These are phyloP conservation scores for Ustilago cynodontis DNA, from an alignment of 1,284 basidiomycete genomes.

Conservation along the genomic window DNA sequence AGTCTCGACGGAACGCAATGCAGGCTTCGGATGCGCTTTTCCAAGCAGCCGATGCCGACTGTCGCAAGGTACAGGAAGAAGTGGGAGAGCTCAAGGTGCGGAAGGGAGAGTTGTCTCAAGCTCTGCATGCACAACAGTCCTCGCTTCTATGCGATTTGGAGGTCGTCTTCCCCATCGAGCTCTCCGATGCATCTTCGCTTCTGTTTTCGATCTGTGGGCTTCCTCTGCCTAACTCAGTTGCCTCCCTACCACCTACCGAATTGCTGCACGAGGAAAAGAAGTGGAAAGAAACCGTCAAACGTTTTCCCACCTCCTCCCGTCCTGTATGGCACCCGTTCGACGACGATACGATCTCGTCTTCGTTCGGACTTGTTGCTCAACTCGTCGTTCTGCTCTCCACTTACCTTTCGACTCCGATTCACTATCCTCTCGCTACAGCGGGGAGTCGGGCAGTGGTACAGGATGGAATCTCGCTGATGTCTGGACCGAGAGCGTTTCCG, in stretches of 20 bases:
- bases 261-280: constrained; percentile 39
- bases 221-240: constrained; percentile 60
- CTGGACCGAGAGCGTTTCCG: constrained; percentile 73
- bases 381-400: constrained; percentile 59
- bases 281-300: constrained; percentile 36
- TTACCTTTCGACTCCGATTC: constrained; percentile 60
- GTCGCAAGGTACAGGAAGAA: constrained; percentile 11
- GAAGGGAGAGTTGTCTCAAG: constrained; percentile 11
- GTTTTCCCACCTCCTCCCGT: background rate
- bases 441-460: constrained; percentile 63
- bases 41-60: constrained; percentile 12
- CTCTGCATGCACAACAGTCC: constrained; percentile 42
- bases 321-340: constrained; percentile 48
- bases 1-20: constrained; percentile 26
- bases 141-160: constrained; percentile 61
- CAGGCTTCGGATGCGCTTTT: constrained; percentile 19
- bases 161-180: constrained; percentile 65
- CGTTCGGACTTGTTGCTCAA: constrained; percentile 64
- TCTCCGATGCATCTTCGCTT: constrained; percentile 61
- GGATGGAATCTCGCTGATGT: constrained; percentile 67
- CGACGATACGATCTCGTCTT: constrained; percentile 57
- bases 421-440: constrained; percentile 63
- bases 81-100: constrained; percentile 9
- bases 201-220: constrained; percentile 64
- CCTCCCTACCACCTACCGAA: constrained; percentile 26